phyloP scores from a whole-genome alignment of 495 filamentous ascomycete species.

The Eremomyces bilateralis region DNA sequence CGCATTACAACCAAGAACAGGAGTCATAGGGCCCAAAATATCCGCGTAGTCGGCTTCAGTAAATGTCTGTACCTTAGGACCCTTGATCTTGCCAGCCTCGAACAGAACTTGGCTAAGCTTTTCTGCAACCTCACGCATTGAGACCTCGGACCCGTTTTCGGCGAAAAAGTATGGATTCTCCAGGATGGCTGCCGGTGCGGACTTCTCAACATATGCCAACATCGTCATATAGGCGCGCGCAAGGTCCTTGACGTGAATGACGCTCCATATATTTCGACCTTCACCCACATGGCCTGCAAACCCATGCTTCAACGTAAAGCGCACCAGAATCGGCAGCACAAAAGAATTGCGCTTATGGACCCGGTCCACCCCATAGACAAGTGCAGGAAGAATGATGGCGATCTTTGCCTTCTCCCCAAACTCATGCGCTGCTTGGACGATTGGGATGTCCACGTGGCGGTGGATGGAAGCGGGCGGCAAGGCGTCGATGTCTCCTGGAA shows the following conservation, averaged over 20 bases:
- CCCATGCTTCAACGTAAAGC: conserved; percentile 20
- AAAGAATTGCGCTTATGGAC: conserved; percentile 15
- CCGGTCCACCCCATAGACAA: conserved; percentile 17
- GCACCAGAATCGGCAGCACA: conserved; percentile 15
- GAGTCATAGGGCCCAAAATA: conserved; percentile 8
- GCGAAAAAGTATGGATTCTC: conserved; percentile 20
- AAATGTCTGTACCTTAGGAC: conserved; percentile 12
- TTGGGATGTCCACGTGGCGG: conserved; percentile 21
- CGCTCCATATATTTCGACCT: conserved; percentile 13
- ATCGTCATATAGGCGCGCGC: conserved; percentile 15
- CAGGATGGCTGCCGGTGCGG: conserved; percentile 5
- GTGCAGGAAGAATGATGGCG: conserved; percentile 19
- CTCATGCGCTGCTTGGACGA: conserved; percentile 14
- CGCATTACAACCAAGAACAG: conserved; percentile 16
- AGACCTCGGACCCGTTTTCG: conserved; percentile 19
- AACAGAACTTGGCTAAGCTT: conserved; percentile 13
- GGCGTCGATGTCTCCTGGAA: conserved; percentile 14
- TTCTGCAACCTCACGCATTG: conserved; percentile 12
- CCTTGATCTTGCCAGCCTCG: conserved; percentile 9
- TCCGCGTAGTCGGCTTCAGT: conserved; percentile 14
- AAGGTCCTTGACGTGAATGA: conserved; percentile 17
- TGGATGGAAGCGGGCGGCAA: conserved; percentile 20
- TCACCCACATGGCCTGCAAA: conserved; percentile 14
- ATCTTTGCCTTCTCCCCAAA: conserved; percentile 19
- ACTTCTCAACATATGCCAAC: conserved; percentile 16